Conservation (phyloP, 306 rosid genomes). For the Quercus suber region DNA sequence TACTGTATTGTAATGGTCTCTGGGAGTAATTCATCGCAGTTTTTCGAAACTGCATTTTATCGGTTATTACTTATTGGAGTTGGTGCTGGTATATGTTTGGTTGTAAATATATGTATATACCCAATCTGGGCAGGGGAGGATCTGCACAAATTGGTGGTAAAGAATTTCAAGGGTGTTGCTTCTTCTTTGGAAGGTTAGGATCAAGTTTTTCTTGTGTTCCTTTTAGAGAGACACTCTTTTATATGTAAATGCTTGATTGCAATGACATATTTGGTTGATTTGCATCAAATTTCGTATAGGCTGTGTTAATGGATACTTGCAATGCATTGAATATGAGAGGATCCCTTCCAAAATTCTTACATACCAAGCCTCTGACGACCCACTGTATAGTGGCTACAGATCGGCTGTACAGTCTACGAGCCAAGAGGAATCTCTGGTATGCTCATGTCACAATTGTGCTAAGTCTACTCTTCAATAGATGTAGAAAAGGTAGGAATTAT, state of each 20-base stretch:
- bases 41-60: constrained; percentile 54
- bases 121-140: constrained; percentile 91
- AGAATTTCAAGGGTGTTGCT: constrained; percentile 64
- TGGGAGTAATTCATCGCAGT: constrained; percentile 38
- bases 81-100: constrained; percentile 59
- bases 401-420: constrained; percentile 66
- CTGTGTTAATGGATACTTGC: constrained; percentile 57
- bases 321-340: constrained; percentile 65
- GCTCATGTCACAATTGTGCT: constrained; percentile 5
- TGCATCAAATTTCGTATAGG: constrained; percentile 34
- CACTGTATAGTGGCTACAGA: constrained; percentile 68
- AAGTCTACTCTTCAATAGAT: constrained; percentile 1
- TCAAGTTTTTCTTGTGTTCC: too few species aligned
- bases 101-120: constrained; percentile 52
- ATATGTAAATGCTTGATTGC: neutral
- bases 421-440: constrained; percentile 75
- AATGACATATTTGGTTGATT: constrained; percentile 10
- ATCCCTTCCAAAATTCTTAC: constrained; percentile 71
- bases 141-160: constrained; percentile 76
- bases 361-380: constrained; percentile 76
- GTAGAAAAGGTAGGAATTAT: neutral
- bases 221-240: neutral
- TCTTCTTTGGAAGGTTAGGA: constrained; percentile 59
- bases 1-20: constrained; percentile 67
- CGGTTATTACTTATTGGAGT: constrained; percentile 65